A percentile compares a stretch with the other conserved stretches of the same genome.
Conservation (phyloP, 257 asterid species). For the Pogostemon cablin region DNA sequence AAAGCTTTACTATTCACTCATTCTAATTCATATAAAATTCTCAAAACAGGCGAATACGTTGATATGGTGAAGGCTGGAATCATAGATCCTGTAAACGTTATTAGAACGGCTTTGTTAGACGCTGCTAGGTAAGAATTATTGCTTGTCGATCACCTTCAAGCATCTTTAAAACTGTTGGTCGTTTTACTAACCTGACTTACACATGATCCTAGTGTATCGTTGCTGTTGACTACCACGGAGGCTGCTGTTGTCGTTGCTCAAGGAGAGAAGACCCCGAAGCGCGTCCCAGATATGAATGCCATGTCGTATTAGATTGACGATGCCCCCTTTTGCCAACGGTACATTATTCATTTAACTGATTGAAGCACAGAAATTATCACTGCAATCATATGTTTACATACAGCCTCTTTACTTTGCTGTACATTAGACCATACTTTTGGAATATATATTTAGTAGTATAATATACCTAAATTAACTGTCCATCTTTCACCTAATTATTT, state of each 20-base stretch:
- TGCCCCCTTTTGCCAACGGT: neutral
- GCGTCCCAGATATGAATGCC: slow-evolving; percentile 60
- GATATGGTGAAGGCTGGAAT: slow-evolving; percentile 89
- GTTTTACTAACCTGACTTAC: slow-evolving; percentile 15
- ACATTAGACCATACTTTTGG: slow-evolving; percentile 9
- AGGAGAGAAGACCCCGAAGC: slow-evolving; percentile 60
- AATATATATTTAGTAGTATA: neutral
- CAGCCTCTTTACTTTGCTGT: neutral
- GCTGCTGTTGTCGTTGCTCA: slow-evolving; percentile 57
- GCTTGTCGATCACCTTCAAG: neutral
- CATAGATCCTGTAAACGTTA: slow-evolving; percentile 76
- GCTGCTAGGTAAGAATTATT: slow-evolving; percentile 65
- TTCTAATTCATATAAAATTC: neutral
- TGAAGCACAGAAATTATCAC: slow-evolving; percentile 2
- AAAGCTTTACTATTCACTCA: slow-evolving; percentile 1
- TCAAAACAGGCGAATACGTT: slow-evolving; percentile 56
- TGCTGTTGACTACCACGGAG: slow-evolving; percentile 76
- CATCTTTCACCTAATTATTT: neutral
- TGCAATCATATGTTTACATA: slow-evolving; percentile 14
- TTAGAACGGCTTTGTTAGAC: slow-evolving; percentile 79
- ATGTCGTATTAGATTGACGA: slow-evolving; percentile 35
- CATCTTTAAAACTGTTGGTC: neutral
- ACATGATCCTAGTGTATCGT: slow-evolving; percentile 56
- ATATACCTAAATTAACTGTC: neutral
- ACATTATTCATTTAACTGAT: slow-evolving; percentile 1